Base-by-base conservation (phyloP, 257 asterid species). In the Misopates orontium region DNA sequence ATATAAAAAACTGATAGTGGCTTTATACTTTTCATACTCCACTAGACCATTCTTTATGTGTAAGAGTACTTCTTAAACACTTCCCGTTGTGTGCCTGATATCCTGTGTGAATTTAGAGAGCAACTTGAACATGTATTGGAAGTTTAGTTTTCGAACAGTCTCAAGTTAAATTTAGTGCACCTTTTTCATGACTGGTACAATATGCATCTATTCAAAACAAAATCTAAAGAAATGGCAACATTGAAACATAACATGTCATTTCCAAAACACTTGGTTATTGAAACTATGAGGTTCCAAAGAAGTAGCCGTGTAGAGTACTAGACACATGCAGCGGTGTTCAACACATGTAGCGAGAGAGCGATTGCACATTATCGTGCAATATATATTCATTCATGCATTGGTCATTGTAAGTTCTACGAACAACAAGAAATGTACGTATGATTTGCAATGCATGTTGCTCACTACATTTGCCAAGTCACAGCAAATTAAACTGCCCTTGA, bases 191-290 rank as follows among this genome's bases (percentile, higher is more conserved):
- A 25, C 11, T 36, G 42, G 10, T 36, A 36, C 1, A 3, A 4
- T 36, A 1, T 36, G 42, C 10, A 36, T 10, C 15, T 18, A 15
- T 20, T 60, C 21, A 55, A 31, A 31, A 24, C 17, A 44, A 57
- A 47, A 28, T 23, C 16, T 61, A 39, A 39, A 51, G 52, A 67
- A 67, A 40, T 18, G 44, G 18, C 28, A 13, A 64, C 21, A 65
- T 56, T n/a, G n/a, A 55, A 47, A 44, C 8, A 5, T 18, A 14
- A 22, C 18, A 22, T 28, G 28, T 21, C 36, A 20, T 40, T 36
- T 19, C 10, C 23, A 55, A 17, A 15, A 12, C 14, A 44, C 20
- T 9, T 22, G 25, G 13, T 15, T 62, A 21, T 4, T 17, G 18
- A 58, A 50, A 14, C 4, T n/a, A 19, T 17, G 50, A 14, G 21